Conservation (phyloP, 2,329 filamentous ascomycete species). For the Rugonectria rugulosa region DNA sequence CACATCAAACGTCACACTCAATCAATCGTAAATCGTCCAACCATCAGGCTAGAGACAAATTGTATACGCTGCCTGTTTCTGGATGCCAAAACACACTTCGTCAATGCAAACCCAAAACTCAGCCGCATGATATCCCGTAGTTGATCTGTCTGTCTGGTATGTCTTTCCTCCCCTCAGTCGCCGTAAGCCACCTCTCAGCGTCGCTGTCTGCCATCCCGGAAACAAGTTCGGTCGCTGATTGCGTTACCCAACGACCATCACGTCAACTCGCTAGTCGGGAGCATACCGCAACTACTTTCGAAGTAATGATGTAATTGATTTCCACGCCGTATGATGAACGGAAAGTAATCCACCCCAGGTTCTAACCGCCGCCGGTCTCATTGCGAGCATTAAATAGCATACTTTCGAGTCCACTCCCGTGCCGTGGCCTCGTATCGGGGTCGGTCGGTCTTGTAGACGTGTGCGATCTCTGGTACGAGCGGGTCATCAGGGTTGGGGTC, state of each 20-base stretch:
- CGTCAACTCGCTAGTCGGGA: constrained; percentile 26
- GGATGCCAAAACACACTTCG: constrained; percentile 41
- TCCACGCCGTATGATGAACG: constrained; percentile 39
- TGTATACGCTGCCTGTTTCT: constrained; percentile 43
- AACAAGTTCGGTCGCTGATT: constrained; percentile 33
- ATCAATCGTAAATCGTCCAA: not conserved
- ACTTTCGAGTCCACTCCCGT: constrained; percentile 98
- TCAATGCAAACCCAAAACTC: constrained; percentile 50
- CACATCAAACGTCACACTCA: constrained; percentile 1
- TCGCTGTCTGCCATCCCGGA: constrained; percentile 36
- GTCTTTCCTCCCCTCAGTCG: constrained; percentile 40
- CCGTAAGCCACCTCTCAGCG: constrained; percentile 33
- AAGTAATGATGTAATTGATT: constrained; percentile 37
- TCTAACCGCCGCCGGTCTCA: constrained; percentile 33
- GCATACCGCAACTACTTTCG: constrained; percentile 34
- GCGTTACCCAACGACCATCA: constrained; percentile 24
- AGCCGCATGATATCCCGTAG: constrained; percentile 48
- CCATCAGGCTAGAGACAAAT: constrained; percentile 37
- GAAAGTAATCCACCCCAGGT: constrained; percentile 38
- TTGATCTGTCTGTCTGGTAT: constrained; percentile 48
- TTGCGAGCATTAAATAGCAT: constrained; percentile 75
- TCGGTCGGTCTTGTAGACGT: constrained; percentile 99
- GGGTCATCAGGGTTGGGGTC: constrained; percentile 99
- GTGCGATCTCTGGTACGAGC: constrained; percentile 97
- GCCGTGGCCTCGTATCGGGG: constrained; percentile 95